phyloP scores from a whole-genome alignment of 2,329 filamentous ascomycete species.

The Emergomyces orientalis region DNA sequence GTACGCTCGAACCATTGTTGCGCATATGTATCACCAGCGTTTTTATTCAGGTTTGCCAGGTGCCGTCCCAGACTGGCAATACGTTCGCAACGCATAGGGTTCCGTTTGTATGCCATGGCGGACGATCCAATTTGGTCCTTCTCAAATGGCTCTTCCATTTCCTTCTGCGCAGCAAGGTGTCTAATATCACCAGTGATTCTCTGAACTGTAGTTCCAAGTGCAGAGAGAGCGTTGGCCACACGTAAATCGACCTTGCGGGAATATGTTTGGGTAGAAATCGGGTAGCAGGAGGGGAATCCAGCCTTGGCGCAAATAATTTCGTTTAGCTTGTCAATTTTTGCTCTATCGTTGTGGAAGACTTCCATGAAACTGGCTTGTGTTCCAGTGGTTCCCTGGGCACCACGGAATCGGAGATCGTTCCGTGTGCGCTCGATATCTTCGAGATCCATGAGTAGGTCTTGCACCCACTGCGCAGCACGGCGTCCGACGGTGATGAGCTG shows the following conservation, averaged over 20 bases:
- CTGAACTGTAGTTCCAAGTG: conserved; percentile 66
- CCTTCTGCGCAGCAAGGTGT: conserved; percentile 66
- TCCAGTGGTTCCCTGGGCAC: conserved; percentile 62
- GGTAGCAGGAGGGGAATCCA: conserved; percentile 53
- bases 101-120: conserved; percentile 60
- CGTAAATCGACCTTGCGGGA: conserved; percentile 73
- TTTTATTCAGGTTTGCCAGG: conserved; percentile 45
- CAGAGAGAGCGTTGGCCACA: conserved; percentile 70
- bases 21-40: conserved; percentile 57
- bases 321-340: conserved; percentile 54
- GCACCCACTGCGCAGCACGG: conserved; percentile 63
- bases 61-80: conserved; percentile 51
- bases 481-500: conserved; percentile 59
- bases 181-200: conserved; percentile 67
- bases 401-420: conserved; percentile 60
- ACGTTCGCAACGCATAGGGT: conserved; percentile 45
- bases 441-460: conserved; percentile 67
- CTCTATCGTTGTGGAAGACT: conserved; percentile 54
- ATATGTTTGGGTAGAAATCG: conserved; percentile 64
- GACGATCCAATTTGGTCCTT: conserved; percentile 64
- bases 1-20: conserved; percentile 70
- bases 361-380: conserved; percentile 70
- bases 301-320: conserved; percentile 56
- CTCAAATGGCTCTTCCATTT: conserved; percentile 78
- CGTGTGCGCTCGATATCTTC: conserved; percentile 61